Percentiles rank a stretch among this genome's conserved stretches.
Evolutionary conservation across 495 filamentous ascomycete genomes (phyloP).

Genomic region (Penicillium desertorum): DNA sequence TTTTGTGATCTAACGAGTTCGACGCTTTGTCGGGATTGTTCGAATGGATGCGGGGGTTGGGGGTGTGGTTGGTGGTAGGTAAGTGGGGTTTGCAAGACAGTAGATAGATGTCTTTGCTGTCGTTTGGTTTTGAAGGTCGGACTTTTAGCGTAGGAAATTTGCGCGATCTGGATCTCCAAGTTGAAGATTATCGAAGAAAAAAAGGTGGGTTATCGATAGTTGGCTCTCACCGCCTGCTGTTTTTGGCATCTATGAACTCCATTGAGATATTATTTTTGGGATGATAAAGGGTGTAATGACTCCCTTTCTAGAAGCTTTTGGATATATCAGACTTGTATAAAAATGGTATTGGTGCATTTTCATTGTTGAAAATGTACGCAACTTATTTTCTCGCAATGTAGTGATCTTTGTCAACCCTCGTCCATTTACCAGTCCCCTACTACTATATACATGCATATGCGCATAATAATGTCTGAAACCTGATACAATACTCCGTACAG

Average conservation of each 20-base stretch:
- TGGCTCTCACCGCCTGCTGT: constrained; percentile 26
- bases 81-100: background rate
- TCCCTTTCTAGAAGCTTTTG: background rate
- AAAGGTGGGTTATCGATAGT: constrained; percentile 38
- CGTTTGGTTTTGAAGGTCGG: background rate
- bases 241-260: constrained; percentile 8
- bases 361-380: background rate
- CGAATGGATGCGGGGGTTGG: background rate
- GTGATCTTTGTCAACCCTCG: background rate
- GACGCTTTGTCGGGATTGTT: background rate
- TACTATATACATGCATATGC: background rate
- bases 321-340: background rate
- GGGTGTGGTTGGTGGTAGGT: background rate
- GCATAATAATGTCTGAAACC: background rate
- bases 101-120: background rate
- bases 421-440: background rate
- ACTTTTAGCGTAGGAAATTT: background rate
- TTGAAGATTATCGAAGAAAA: constrained; percentile 27
- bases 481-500: background rate
- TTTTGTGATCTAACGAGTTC: background rate
- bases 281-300: background rate
- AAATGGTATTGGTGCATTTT: background rate
- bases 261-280: background rate
- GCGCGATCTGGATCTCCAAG: constrained; percentile 13
- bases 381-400: background rate